phyloP scores from a whole-genome alignment of 2,329 filamentous ascomycete genomes.

The Calonectria ilicicola region DNA sequence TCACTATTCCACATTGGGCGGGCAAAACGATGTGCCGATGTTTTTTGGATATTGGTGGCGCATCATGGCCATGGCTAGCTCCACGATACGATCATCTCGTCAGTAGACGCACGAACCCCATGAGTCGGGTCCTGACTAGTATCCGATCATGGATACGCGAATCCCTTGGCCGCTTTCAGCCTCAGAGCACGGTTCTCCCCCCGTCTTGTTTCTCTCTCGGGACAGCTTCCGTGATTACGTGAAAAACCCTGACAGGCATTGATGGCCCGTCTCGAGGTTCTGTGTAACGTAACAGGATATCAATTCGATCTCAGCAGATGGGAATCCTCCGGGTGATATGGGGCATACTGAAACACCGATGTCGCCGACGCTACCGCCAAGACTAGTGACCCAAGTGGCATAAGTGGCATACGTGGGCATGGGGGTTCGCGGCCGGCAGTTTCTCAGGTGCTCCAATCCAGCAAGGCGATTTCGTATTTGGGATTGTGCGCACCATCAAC shows the following conservation, averaged over 20 bases:
- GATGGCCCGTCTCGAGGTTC: constrained; percentile 7
- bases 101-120: neutral
- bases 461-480: neutral
- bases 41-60: constrained; percentile 7
- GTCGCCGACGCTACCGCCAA: constrained; percentile 4
- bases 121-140: neutral
- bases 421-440: constrained; percentile 18
- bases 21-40: constrained; percentile 5
- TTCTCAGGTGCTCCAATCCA: no score
- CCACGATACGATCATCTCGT: neutral
- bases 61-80: neutral
- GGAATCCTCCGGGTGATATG: constrained; percentile 13
- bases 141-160: constrained; percentile 8
- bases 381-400: constrained; percentile 9
- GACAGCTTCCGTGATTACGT: neutral
- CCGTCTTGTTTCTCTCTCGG: neutral
- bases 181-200: neutral
- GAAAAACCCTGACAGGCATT: neutral
- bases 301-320: neutral
- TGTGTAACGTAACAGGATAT: constrained; percentile 6
- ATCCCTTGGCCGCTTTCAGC: neutral
- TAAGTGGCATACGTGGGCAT: constrained; percentile 10
- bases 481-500: neutral
- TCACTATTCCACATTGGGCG: neutral
- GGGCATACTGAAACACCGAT: constrained; percentile 16